Percentiles rank a stretch among this genome's conserved stretches.
phyloP scores from a whole-genome alignment of 257 asterid species.

The Echites panduratus region DNA sequence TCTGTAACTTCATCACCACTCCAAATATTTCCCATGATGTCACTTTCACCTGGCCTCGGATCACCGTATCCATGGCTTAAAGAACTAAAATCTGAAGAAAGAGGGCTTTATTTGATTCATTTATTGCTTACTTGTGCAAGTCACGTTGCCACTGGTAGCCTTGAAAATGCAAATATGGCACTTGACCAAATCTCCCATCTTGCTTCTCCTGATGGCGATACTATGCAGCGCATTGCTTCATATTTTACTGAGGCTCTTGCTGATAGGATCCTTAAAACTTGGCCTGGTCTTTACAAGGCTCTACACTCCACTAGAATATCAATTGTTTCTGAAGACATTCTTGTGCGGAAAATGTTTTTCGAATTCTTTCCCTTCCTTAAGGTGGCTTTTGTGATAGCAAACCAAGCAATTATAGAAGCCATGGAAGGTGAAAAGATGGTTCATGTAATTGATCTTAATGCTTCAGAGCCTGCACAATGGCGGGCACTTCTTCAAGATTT shows the following conservation, averaged over 20 bases:
- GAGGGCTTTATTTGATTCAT: constrained; percentile 79
- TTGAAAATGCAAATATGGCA: constrained; percentile 76
- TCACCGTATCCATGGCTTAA: constrained; percentile 78
- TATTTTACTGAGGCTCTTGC: constrained; percentile 83
- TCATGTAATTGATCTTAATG: constrained; percentile 74
- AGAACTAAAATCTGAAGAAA: constrained; percentile 83
- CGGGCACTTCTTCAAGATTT: constrained; percentile 81
- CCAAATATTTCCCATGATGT: constrained; percentile 53
- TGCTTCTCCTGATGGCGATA: constrained; percentile 77
- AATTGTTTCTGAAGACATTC: constrained; percentile 47
- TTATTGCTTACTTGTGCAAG: constrained; percentile 73
- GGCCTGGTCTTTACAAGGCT: constrained; percentile 89
- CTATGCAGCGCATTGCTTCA: constrained; percentile 89
- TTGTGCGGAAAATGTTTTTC: constrained; percentile 68
- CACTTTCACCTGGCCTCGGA: constrained; percentile 45
- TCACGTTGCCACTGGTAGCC: constrained; percentile 70
- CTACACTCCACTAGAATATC: constrained; percentile 48
- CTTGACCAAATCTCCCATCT: constrained; percentile 89
- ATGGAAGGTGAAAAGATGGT: constrained; percentile 97
- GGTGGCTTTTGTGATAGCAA: constrained; percentile 67
- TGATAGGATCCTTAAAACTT: constrained; percentile 62
- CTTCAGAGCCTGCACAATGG: constrained; percentile 76
- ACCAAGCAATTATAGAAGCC: constrained; percentile 84
- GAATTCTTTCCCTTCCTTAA: constrained; percentile 74
- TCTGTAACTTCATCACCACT: constrained; percentile 70